Evolutionary conservation across 2,329 filamentous ascomycete genomes (phyloP), one percentile per base, ranked within the genome.

Genomic region (Diplodia intermedia): DNA sequence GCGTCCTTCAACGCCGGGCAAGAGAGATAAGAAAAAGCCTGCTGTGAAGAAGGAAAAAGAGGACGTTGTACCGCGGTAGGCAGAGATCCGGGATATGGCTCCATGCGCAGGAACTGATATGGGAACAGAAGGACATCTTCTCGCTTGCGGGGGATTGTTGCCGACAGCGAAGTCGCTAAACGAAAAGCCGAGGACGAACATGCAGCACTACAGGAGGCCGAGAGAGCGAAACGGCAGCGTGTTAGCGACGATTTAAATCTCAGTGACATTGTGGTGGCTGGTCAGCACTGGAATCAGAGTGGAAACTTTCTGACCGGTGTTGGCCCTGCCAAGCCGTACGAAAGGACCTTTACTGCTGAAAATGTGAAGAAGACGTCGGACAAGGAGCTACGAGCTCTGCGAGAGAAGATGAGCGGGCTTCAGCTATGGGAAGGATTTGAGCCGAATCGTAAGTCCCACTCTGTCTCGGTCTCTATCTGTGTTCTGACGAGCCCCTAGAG

Each of bases 331-430:
- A 89, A 91, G 71, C 93, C 93, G 0, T 92, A 94, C 57, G 86
- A 93, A 66, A 85, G 93, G 23, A 98, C 94, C 0, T 98, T 98
- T 75, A 90, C 88, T 0, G 89, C 91, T n/a, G 89, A 94, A 0
- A 91, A 97, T 77, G 86, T 95, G 4, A 89, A 90, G 69, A 88
- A 92, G 70, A 97, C 92, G 0, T 89, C 87, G 0, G 89, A 97
- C 74, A 89, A 91, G 73, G 89, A 90, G 26, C 75, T 98, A 8
- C 91, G 90, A 75, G 86, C 86, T 0, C 72, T 97, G 66, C 84
- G 94, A 38, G 84, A 92, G 76, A 89, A 89, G 55, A 94, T 98
- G 90, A 90, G 88, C 69, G 84, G 86, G 0, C 79, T 99, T 23
- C 84, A 90, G 70, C 77, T 99, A 0, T 98, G 96, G 82, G 90